phyloP scores from a whole-genome alignment of 768 basidiomycete species.

The Astraeus odoratus region DNA sequence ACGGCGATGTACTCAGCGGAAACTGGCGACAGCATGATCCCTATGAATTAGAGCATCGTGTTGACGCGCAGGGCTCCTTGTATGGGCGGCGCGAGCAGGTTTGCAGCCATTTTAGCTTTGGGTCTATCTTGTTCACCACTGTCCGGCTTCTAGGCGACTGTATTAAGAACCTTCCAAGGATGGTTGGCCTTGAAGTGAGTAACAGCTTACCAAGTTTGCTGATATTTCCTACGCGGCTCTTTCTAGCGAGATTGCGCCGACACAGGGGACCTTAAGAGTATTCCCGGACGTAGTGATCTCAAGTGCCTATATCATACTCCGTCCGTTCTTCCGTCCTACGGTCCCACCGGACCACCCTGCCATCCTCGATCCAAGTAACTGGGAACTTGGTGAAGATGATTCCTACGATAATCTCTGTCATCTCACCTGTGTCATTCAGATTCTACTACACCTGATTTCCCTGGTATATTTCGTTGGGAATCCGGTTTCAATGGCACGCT shows the following conservation, averaged over 20 bases:
- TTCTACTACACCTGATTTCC: constrained; percentile 42
- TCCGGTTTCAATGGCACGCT: constrained; percentile 32
- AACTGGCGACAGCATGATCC: constrained; percentile 63
- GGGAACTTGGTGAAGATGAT: constrained; percentile 38
- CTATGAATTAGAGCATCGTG: constrained; percentile 52
- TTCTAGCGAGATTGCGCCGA: constrained; percentile 55
- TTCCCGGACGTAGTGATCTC: constrained; percentile 61
- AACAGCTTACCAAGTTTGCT: constrained; percentile 2
- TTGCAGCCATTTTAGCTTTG: constrained; percentile 3
- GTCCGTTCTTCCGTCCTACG: constrained; percentile 65
- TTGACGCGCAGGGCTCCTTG: constrained; percentile 55
- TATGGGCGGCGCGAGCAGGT: constrained; percentile 53
- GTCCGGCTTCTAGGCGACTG: constrained; percentile 30
- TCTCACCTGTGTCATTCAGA: constrained; percentile 27
- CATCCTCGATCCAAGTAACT: constrained; percentile 44
- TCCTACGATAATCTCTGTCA: constrained; percentile 15
- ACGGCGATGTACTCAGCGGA: constrained; percentile 52
- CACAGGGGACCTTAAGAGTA: constrained; percentile 61
- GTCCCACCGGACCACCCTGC: constrained; percentile 34
- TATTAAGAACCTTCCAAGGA: constrained; percentile 68
- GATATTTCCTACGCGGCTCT: background rate
- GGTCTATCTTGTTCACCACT: background rate
- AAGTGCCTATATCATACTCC: constrained; percentile 65
- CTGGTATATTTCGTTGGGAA: constrained; percentile 32
- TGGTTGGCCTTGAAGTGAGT: constrained; percentile 63